Evolutionary conservation across 2,329 filamentous ascomycete species (phyloP), one percentile per base, ranked within the genome.

Genomic region (Pestalotiopsis sp.): DNA sequence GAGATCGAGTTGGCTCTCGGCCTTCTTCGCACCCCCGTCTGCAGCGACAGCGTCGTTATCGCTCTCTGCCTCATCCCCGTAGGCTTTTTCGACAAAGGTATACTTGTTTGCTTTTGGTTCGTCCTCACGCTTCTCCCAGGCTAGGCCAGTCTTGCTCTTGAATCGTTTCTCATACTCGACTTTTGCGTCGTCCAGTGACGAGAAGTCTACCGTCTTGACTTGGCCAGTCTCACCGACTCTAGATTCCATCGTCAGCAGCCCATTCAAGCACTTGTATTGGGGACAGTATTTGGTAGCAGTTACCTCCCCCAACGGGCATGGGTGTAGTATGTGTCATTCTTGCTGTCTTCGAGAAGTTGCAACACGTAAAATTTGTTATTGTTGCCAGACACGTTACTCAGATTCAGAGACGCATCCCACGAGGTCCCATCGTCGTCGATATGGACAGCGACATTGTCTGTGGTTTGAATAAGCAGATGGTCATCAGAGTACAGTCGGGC

Each of bases 311-410:
- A 72, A 6, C 71, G 65, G 2, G 41, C 68, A 23, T 72, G 70
- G n/a, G 68, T 59, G 52, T 70, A 70, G 41, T 69, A 70, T 7
- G 55, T 69, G 20, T 57, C 39, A 4, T 58, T 31, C 41, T 69
- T 68, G 13, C 71, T 66, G 61, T 71, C 66, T 5, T 69, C 68
- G 7, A 72, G 60, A 2, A 72, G 66, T 36, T 72, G 71, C 6
- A 72, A 52, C 71, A 70, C 70, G 41, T 72, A 72, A 38, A 71
- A 72, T 66, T 62, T 64, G 67, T 72, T 72, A 45, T 72, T 72
- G 17, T 72, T 72, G 12, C 71, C 69, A 59, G 71, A 72, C 4
- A 71, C 69, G 58, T 70, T 71, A 27, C 71, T 72, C 20, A 72
- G 61, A 27, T 72, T 72, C 41, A 72, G 45, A 52, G 69, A 71